phyloP scores from a whole-genome alignment of 202 grass and related monocot species.

The Setaria italica region DNA sequence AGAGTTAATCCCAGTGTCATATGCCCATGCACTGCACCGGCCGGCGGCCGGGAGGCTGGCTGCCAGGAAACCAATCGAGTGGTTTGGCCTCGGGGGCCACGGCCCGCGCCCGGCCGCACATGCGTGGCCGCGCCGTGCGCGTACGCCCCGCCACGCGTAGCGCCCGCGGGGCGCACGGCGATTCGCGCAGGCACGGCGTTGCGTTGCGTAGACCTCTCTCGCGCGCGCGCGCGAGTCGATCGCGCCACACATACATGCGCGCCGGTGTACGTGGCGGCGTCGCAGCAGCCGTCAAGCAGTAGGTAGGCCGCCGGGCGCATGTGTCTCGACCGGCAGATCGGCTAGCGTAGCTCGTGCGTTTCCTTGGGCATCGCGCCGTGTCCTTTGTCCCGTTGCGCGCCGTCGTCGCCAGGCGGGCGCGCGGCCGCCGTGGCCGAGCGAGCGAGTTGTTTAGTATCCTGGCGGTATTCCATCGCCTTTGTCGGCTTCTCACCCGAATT shows the following conservation, averaged over 20 bases:
- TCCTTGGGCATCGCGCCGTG: background rate
- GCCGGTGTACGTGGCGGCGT: background rate
- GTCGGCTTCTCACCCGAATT: background rate
- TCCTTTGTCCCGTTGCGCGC: conserved; percentile 13
- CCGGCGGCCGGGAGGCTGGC: background rate
- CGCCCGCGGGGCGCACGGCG: background rate
- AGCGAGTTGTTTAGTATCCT: conserved; percentile 11
- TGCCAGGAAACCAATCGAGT: background rate
- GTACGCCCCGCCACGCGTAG: conserved; percentile 8
- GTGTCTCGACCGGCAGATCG: background rate
- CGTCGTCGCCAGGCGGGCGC: background rate
- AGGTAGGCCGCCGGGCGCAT: background rate
- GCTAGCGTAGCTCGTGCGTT: background rate
- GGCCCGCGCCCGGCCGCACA: background rate
- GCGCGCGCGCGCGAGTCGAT: no score
- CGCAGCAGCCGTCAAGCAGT: background rate
- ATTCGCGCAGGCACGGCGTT: background rate
- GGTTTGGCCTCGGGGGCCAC: background rate
- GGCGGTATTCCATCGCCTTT: background rate
- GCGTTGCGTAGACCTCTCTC: background rate
- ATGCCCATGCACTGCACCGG: background rate
- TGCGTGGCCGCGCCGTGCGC: background rate
- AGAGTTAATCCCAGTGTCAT: background rate
- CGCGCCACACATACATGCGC: background rate
- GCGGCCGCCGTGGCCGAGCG: background rate